Conservation (phyloP, 192 early-diverging fungal genomes). For the Gaertneriomyces semiglobifer region DNA sequence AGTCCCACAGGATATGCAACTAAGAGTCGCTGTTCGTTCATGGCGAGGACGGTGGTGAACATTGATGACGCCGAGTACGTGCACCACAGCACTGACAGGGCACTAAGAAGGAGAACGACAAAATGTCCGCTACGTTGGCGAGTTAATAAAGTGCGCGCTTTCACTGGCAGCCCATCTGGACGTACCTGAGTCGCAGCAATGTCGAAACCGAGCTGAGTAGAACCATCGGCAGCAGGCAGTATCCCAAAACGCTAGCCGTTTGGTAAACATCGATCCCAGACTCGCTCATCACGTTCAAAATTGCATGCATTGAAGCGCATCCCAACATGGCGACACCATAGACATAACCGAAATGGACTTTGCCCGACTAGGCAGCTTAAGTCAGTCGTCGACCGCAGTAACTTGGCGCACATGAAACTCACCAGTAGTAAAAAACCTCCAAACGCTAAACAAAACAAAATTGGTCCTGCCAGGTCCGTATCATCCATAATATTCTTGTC, state of each 20-base stretch:
- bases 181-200: constrained; percentile 66
- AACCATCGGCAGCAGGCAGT: constrained; percentile 94
- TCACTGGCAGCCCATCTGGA: neutral
- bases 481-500: constrained; percentile 89
- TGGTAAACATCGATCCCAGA: constrained; percentile 79
- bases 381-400: neutral
- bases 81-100: constrained; percentile 85
- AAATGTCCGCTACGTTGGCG: constrained; percentile 15
- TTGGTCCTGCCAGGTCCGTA: constrained; percentile 91
- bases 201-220: constrained; percentile 76
- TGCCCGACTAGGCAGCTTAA: constrained; percentile 63
- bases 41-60: constrained; percentile 88
- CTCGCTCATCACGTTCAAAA: constrained; percentile 93
- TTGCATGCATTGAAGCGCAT: constrained; percentile 75
- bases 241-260: constrained; percentile 93
- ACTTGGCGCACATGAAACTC: constrained; percentile 12
- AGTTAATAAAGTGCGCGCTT: neutral
- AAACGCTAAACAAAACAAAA: constrained; percentile 86
- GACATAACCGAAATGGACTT: constrained; percentile 95
- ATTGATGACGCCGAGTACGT: constrained; percentile 89
- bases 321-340: constrained; percentile 92
- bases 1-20: constrained; percentile 93
- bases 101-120: constrained; percentile 57
- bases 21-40: constrained; percentile 88
- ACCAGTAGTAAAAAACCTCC: constrained; percentile 85